Conservation (phyloP, 2,329 filamentous ascomycete species). For the Massarina eburnea region DNA sequence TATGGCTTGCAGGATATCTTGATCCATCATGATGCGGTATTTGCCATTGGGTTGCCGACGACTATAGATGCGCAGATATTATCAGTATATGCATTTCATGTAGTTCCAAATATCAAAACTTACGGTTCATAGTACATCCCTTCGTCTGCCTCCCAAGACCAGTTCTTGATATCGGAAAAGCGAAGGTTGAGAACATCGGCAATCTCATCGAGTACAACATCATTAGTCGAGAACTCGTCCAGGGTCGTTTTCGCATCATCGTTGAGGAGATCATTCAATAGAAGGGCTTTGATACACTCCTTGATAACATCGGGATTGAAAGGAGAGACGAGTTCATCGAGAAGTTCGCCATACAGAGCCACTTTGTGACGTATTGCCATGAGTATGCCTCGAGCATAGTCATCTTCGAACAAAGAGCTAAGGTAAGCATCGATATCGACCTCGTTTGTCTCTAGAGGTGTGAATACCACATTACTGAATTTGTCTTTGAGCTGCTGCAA, state of each 20-base stretch:
- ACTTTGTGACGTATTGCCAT: constrained; percentile 4
- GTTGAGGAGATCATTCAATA: constrained; percentile 15
- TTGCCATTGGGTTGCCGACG: constrained; percentile 52
- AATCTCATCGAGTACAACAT: constrained; percentile 44
- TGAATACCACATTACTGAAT: constrained; percentile 20
- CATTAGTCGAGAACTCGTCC: constrained; percentile 12
- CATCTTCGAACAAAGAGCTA: constrained; percentile 14
- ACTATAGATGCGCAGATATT: too few species aligned
- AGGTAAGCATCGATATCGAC: constrained; percentile 18
- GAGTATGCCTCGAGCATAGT: constrained; percentile 9
- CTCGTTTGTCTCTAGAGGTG: constrained; percentile 17
- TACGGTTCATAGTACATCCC: constrained; percentile 49
- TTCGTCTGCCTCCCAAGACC: constrained; percentile 47
- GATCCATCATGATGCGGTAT: constrained; percentile 51
- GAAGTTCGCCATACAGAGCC: background rate
- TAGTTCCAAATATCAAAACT: constrained; percentile 26
- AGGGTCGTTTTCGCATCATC: constrained; percentile 17
- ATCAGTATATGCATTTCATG: background rate
- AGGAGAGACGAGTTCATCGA: constrained; percentile 9
- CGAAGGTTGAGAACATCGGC: constrained; percentile 49
- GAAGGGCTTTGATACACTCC: constrained; percentile 14
- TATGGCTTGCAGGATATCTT: constrained; percentile 50
- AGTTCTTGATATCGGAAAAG: constrained; percentile 44
- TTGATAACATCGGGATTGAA: constrained; percentile 9
- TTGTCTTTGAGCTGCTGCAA: constrained; percentile 18